These are phyloP conservation scores for Globisporangium nagaii DNA, from an alignment of 352 stramenopile genomes.

Conservation along the genomic window DNA sequence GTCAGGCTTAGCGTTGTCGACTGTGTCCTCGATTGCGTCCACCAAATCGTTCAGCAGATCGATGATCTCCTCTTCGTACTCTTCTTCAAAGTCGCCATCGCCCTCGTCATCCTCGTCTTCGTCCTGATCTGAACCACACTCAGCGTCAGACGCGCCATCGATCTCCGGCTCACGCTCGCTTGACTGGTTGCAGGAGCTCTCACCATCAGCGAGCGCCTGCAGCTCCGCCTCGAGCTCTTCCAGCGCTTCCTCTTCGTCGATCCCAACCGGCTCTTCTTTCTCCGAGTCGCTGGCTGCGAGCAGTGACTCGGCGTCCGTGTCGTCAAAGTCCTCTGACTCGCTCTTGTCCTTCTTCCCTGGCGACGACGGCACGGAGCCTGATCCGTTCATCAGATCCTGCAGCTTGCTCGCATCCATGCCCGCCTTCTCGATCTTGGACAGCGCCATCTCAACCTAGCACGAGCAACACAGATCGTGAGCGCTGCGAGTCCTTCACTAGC, in stretches of 20 bases:
- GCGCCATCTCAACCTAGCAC: slow-evolving; percentile 51
- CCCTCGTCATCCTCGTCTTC: slow-evolving; percentile 5
- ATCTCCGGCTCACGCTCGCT: neutral
- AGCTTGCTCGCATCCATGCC: slow-evolving; percentile 49
- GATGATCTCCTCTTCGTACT: slow-evolving; percentile 21
- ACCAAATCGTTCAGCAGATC: slow-evolving; percentile 21
- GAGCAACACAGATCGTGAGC: no score
- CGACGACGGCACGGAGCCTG: neutral
- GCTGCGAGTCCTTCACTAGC: neutral
- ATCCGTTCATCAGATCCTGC: slow-evolving; percentile 24
- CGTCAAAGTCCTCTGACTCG: neutral
- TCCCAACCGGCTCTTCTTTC: neutral
- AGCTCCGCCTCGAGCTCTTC: slow-evolving; percentile 11
- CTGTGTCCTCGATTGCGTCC: slow-evolving; percentile 5
- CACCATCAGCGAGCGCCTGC: neutral
- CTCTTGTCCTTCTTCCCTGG: neutral
- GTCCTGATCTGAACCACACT: slow-evolving; percentile 11
- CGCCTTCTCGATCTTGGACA: slow-evolving; percentile 62
- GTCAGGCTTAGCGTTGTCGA: slow-evolving; percentile 1
- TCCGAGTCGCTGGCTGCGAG: slow-evolving; percentile 4
- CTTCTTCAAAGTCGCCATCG: neutral
- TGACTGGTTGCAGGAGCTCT: neutral
- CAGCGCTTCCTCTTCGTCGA: slow-evolving; percentile 8
- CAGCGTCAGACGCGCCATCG: slow-evolving; percentile 9
- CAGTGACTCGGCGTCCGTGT: slow-evolving; percentile 6